Conservation (phyloP, 2,329 filamentous ascomycete genomes). For the Ramichloridium luteum region DNA sequence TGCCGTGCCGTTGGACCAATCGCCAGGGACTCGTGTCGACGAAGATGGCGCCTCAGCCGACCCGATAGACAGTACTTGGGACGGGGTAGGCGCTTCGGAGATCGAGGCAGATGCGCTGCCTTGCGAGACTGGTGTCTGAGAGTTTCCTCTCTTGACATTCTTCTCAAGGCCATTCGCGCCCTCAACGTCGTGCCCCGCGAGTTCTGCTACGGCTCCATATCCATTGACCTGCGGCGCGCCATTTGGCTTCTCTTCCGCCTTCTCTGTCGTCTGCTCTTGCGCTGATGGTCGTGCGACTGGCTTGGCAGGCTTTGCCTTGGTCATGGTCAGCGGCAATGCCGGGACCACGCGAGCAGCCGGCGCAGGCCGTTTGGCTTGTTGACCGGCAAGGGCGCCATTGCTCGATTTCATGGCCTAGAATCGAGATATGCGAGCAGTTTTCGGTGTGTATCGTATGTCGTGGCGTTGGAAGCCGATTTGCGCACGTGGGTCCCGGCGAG, state of each 20-base stretch:
- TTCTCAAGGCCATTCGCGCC: conserved; percentile 1
- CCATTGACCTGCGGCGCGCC: no score
- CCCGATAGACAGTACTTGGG: conserved; percentile 3
- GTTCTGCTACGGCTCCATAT: no score
- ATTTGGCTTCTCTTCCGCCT: conserved; percentile 2
- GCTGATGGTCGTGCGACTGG: conserved; percentile 2
- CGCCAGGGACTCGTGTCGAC: conserved; percentile 3
- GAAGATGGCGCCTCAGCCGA: conserved; percentile 2
- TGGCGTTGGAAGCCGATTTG: no score
- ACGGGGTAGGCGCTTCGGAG: conserved; percentile 9
- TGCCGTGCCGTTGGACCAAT: conserved; percentile 7
- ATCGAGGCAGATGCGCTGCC: conserved; percentile 10
- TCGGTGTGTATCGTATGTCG: no score
- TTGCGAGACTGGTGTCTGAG: conserved; percentile 10
- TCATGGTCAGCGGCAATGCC: conserved; percentile 23
- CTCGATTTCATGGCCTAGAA: conserved; percentile 14
- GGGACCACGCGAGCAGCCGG: conserved; percentile 17
- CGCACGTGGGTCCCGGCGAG: no score
- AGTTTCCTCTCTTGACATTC: conserved; percentile 3
- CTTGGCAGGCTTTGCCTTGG: conserved; percentile 14
- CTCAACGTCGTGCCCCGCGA: conserved; percentile 2
- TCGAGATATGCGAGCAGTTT: no score
- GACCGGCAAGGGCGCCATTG: conserved; percentile 7
- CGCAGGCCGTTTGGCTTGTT: conserved; percentile 9
- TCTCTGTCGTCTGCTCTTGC: conserved; percentile 1